Percentiles rank a stretch among this genome's conserved stretches.
phyloP scores from a whole-genome alignment of 2,329 filamentous ascomycete species.

The Aspergillus eucalypticola region DNA sequence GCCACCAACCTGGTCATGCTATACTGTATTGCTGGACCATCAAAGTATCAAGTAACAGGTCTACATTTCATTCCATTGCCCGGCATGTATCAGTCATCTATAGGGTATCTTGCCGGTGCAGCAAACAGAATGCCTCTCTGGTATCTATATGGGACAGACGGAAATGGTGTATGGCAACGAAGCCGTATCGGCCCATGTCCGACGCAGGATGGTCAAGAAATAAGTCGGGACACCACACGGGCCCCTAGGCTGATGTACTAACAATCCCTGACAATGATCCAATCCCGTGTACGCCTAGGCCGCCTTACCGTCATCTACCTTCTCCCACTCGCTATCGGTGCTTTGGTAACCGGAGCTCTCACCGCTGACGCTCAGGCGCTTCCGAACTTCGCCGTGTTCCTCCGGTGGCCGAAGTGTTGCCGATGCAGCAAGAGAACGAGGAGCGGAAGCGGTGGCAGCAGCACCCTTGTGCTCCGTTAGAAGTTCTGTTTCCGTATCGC shows the following conservation, averaged over 20 bases:
- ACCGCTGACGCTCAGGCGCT: slow-evolving; percentile 48
- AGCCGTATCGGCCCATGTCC: neutral
- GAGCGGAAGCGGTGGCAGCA: slow-evolving; percentile 14
- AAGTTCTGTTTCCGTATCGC: slow-evolving; percentile 47
- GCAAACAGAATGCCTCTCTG: slow-evolving; percentile 8
- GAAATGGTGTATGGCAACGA: neutral
- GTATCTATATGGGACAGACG: neutral
- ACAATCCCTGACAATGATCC: neutral
- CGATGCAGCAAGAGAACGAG: slow-evolving; percentile 23
- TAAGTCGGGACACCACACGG: neutral
- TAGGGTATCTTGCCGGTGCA: slow-evolving; percentile 13
- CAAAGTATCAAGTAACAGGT: neutral
- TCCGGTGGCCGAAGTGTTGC: slow-evolving; percentile 53
- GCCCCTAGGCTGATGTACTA: neutral
- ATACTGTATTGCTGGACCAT: no score
- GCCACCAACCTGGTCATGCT: no score
- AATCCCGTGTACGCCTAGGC: slow-evolving; percentile 3
- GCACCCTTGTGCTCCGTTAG: slow-evolving; percentile 24
- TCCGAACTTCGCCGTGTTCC: slow-evolving; percentile 42
- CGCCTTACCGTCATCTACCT: slow-evolving; percentile 61
- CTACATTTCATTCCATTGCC: neutral
- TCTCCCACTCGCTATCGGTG: slow-evolving; percentile 98
- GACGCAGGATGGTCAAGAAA: neutral
- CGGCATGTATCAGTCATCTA: slow-evolving; percentile 13
- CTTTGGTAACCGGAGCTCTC: slow-evolving; percentile 62